phyloP scores from a whole-genome alignment of 768 basidiomycete genomes.

The Sarcomyxa edulis region DNA sequence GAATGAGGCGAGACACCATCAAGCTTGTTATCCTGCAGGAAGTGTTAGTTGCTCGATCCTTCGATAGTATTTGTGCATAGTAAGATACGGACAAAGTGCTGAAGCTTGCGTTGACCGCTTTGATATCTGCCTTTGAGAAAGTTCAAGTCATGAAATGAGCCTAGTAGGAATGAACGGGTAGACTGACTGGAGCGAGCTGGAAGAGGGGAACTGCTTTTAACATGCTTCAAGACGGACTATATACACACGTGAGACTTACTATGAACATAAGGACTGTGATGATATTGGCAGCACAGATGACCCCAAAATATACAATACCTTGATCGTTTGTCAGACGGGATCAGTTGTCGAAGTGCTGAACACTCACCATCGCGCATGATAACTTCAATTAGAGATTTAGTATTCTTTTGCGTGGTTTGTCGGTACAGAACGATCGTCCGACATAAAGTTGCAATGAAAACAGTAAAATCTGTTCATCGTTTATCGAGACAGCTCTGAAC shows the following conservation, averaged over 20 bases:
- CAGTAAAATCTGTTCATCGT: slow-evolving; percentile 18
- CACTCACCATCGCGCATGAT: slow-evolving; percentile 28
- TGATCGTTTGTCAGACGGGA: background rate
- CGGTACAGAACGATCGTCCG: slow-evolving; percentile 20
- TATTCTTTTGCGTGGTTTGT: slow-evolving; percentile 9
- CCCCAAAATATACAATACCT: slow-evolving; percentile 29
- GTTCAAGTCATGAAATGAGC: background rate
- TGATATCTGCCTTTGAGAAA: slow-evolving; percentile 22
- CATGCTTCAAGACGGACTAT: no score
- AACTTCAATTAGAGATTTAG: slow-evolving; percentile 18
- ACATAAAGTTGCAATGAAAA: slow-evolving; percentile 26
- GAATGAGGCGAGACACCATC: slow-evolving; percentile 31
- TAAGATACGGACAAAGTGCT: slow-evolving; percentile 28
- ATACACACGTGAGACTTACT: no score
- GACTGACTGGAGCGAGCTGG: slow-evolving; percentile 21
- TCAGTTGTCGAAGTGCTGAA: background rate
- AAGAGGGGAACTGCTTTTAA: no score
- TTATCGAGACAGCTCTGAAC: background rate
- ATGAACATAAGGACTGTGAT: slow-evolving; percentile 26
- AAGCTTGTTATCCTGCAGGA: slow-evolving; percentile 25
- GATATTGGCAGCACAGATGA: slow-evolving; percentile 27
- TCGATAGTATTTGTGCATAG: background rate
- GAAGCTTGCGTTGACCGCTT: slow-evolving; percentile 32
- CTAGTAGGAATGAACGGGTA: background rate
- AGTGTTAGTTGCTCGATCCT: background rate